phyloP scores from a whole-genome alignment of 345 rosid genomes.

The Citrus mangshanensis region DNA sequence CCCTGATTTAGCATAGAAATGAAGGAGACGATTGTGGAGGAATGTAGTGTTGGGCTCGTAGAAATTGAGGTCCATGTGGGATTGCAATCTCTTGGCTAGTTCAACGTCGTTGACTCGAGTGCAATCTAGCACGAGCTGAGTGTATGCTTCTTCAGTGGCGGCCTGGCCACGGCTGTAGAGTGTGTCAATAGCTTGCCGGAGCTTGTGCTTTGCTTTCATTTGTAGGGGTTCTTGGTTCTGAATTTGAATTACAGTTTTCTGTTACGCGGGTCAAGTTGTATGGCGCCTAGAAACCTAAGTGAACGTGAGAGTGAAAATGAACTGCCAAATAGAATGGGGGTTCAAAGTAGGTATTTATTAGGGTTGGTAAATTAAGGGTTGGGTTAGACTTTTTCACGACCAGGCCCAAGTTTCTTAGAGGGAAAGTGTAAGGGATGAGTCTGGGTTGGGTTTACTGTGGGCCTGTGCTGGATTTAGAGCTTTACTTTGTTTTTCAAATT shows the following conservation, averaged over 20 bases:
- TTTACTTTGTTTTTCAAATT: no score
- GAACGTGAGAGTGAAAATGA: no score
- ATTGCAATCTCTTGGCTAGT: conserved; percentile 44
- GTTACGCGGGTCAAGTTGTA: neutral
- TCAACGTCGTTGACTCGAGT: conserved; percentile 40
- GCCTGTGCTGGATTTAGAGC: no score
- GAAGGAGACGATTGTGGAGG: conserved; percentile 56
- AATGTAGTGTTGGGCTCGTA: conserved; percentile 36
- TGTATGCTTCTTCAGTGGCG: conserved; percentile 36
- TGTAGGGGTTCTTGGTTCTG: neutral
- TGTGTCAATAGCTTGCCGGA: conserved; percentile 45
- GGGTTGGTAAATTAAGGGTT: no score
- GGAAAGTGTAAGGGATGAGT: no score
- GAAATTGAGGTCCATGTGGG: conserved; percentile 49
- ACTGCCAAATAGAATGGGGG: no score
- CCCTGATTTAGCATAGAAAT: conserved; percentile 39
- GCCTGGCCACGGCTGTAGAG: conserved; percentile 27
- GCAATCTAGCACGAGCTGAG: conserved; percentile 48
- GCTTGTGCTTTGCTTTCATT: conserved; percentile 35
- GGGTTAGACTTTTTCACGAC: no score
- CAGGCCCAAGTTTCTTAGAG: no score
- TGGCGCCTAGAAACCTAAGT: neutral
- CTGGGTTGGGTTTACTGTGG: no score
- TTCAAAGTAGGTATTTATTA: no score
- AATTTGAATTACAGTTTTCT: conserved; percentile 23